Percentiles rank a stretch among this genome's conserved stretches.
phyloP scores from a whole-genome alignment of 208 protist species.

The Trypanosoma cruzi region DNA sequence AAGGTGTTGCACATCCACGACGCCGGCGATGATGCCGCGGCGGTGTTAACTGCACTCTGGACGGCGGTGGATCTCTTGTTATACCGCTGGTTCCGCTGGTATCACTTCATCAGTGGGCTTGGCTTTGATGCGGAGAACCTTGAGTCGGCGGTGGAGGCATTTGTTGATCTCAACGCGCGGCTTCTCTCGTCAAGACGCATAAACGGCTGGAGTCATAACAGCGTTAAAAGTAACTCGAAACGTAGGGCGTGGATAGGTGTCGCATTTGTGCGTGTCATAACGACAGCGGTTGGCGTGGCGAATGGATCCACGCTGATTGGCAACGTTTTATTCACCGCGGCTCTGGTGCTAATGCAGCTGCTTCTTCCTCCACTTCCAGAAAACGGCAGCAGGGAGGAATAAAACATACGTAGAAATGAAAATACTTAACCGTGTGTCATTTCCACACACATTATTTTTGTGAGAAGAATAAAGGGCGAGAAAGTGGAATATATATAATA shows the following conservation, averaged over 20 bases:
- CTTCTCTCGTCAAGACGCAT: slow-evolving; percentile 54
- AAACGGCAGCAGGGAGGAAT: neutral
- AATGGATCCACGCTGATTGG: neutral
- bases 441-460: no score
- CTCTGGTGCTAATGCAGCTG: slow-evolving; percentile 6
- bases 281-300: neutral
- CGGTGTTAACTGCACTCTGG: slow-evolving; percentile 60
- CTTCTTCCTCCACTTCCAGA: neutral
- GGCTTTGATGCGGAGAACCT: slow-evolving; percentile 58
- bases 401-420: no score
- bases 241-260: neutral
- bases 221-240: slow-evolving; percentile 10
- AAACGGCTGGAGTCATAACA: slow-evolving; percentile 13
- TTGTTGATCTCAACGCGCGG: slow-evolving; percentile 40
- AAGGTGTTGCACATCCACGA: slow-evolving; percentile 51
- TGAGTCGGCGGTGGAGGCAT: slow-evolving; percentile 48
- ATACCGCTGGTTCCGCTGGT: slow-evolving; percentile 81
- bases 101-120: slow-evolving; percentile 54
- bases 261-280: neutral
- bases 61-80: slow-evolving; percentile 50
- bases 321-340: neutral
- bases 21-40: slow-evolving; percentile 39
- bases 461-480: no score
- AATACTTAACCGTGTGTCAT: no score
- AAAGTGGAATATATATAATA: no score